These are phyloP conservation scores for Tricholoma flavovirens DNA, from an alignment of 768 basidiomycete species.

Conservation along the genomic window DNA sequence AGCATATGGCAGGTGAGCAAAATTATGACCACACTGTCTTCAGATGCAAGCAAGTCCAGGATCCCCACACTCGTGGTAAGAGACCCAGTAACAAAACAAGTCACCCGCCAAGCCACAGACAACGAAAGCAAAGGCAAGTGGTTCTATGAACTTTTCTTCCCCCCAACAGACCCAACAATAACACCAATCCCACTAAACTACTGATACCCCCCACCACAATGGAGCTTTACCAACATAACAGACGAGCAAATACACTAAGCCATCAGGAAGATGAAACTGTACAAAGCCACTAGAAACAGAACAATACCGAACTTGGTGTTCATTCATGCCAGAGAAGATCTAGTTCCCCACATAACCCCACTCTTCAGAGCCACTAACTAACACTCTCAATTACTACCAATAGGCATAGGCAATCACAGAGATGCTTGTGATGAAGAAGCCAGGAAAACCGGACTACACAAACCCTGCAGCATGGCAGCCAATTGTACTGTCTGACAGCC, in stretches of 20 bases:
- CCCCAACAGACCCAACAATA: background rate
- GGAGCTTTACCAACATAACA: background rate
- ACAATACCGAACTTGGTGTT: background rate
- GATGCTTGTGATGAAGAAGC: background rate
- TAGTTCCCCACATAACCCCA: background rate
- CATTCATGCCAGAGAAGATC: background rate
- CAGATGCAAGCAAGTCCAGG: no score
- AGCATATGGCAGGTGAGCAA: no score
- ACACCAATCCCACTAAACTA: no score
- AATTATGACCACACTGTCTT: no score
- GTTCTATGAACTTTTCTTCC: no score
- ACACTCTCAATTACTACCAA: background rate
- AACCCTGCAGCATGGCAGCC: background rate
- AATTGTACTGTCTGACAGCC: background rate
- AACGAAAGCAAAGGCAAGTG: no score
- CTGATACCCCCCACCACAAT: background rate
- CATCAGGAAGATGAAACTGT: background rate
- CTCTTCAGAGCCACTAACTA: background rate
- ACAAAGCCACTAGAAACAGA: background rate
- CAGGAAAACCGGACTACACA: background rate
- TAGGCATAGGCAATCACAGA: background rate
- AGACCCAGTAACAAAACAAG: no score
- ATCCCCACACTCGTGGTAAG: no score
- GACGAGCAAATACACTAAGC: background rate
- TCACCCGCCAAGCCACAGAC: no score